Base-by-base conservation (phyloP, 257 asterid species). In the Solanum tarapatanum region DNA sequence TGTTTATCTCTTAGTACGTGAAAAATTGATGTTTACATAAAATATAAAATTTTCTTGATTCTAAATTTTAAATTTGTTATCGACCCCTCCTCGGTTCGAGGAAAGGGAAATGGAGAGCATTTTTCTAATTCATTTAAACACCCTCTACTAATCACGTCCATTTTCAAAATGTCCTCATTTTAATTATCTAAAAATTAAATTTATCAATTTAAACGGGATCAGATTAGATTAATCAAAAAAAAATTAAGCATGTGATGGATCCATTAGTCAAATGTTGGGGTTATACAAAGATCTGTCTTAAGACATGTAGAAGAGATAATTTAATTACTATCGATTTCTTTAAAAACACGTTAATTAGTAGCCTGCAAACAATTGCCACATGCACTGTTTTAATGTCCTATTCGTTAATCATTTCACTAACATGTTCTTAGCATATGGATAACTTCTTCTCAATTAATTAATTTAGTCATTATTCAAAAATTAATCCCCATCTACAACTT, bases 121-220 rank as follows among this genome's bases (percentile, higher is more conserved):
- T 37, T 37, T 75, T n/a, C 16, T 37, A 37, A n/a, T 11, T 11
- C 24, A 12, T 11, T 76, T 39, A 24, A 16, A 77, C 24, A 79
- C 64, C 43, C 86, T 75, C 84, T 85, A 39, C 13, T 45, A 41
- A 30, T 85, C 88, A 80, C 91, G 83, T 87, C 86, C 10, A 16
- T 69, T 86, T 87, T 69, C 48, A 69, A 87, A 72, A 68, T 14
- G 39, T 76, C 41, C 82, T 75, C 72, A 24, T 72, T 77, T 23
- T 62, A 10, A 23, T 23, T 77, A 24, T 41, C 37, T 14, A 60
- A 43, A 79, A 43, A 26, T 26, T 8, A 43, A 4, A 55, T 80
- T 80, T 75, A 24, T 77, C 5, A 39, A 26, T 28, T 35, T 35
- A 9, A 35, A 58, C 14, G 16, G 13, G 76, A 69, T 69, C 12